A percentile compares a stretch with the other conserved stretches of the same genome.
Conservation (phyloP, 495 filamentous ascomycete genomes). For the Talaromyces liani region DNA sequence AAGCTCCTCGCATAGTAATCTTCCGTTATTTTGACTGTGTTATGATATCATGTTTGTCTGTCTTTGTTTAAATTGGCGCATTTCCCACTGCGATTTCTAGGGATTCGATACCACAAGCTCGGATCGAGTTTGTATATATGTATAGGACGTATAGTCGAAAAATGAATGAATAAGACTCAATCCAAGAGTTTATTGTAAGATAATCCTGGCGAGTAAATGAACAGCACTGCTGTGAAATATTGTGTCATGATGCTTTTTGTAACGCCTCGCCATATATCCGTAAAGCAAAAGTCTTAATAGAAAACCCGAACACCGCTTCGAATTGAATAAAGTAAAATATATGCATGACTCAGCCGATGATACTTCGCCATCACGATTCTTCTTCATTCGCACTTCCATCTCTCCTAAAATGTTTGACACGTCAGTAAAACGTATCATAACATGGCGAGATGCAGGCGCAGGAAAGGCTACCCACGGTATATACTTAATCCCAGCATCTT, state of each 20-base stretch:
- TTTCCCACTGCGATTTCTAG: neutral
- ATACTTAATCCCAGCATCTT: constrained; percentile 63
- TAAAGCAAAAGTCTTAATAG: neutral
- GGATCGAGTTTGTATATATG: constrained; percentile 4
- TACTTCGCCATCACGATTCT: constrained; percentile 16
- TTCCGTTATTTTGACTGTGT: neutral
- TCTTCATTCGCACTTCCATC: constrained; percentile 47
- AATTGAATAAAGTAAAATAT: neutral
- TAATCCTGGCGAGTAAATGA: neutral
- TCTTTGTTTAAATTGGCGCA: neutral
- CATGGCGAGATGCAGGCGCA: neutral
- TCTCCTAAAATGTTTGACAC: constrained; percentile 19
- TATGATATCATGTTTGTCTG: constrained; percentile 4
- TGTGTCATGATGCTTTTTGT: neutral
- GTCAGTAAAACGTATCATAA: neutral
- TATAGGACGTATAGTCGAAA: constrained; percentile 5
- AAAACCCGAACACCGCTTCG: neutral
- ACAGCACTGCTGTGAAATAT: neutral
- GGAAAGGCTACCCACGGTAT: constrained; percentile 44
- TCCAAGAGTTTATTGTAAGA: neutral
- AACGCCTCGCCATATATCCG: neutral
- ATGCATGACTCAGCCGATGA: neutral
- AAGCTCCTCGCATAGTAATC: constrained; percentile 60
- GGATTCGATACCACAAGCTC: neutral
- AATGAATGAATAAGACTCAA: neutral